These are phyloP conservation scores for Climacium dendroides DNA, from an alignment of 225 moss, liverwort and hornwort genomes.

Conservation along the genomic window DNA sequence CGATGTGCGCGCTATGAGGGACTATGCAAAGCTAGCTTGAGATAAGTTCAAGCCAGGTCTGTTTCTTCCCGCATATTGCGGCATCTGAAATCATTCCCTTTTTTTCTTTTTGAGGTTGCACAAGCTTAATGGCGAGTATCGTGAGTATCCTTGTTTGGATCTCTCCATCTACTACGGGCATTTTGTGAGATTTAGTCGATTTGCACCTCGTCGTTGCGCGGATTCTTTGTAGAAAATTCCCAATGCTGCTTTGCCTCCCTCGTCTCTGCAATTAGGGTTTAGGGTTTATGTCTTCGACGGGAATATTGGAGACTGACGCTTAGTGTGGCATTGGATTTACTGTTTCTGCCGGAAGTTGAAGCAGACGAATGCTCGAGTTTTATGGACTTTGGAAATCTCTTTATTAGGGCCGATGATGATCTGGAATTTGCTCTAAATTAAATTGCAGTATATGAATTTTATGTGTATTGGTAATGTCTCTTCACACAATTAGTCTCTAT, in stretches of 20 bases:
- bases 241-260: neutral
- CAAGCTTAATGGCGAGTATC: neutral
- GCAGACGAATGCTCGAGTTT: neutral
- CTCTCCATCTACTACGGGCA: neutral
- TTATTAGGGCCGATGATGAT: neutral
- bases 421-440: neutral
- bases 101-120: neutral
- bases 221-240: neutral
- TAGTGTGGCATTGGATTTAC: neutral
- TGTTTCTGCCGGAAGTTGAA: neutral
- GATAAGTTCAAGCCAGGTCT: neutral
- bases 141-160: neutral
- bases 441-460: neutral
- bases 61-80: neutral
- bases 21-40: conserved; percentile 25
- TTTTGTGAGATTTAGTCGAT: neutral
- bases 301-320: neutral
- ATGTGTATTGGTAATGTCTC: neutral
- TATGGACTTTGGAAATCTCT: neutral
- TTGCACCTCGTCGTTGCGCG: neutral
- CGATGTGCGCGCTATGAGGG: conserved; percentile 15
- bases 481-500: neutral
- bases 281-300: neutral
- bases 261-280: neutral
- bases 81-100: neutral